Percentiles rank a stretch among this genome's conserved stretches.
Conservation (phyloP, 2,329 filamentous ascomycete genomes). For the Sporothrix brunneoviolacea region DNA sequence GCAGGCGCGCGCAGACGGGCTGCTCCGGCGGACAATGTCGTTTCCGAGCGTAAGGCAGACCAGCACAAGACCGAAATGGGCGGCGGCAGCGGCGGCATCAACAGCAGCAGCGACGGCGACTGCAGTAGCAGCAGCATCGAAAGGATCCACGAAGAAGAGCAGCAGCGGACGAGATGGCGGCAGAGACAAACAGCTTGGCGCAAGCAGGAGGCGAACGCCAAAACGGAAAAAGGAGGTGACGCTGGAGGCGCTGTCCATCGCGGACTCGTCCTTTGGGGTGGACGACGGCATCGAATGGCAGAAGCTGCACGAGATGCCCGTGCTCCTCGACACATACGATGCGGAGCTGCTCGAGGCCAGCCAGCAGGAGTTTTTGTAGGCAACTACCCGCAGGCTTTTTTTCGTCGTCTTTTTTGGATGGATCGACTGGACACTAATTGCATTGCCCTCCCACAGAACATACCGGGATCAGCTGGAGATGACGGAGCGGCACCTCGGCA, state of each 20-base stretch:
- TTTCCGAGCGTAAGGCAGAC: slow-evolving; percentile 68
- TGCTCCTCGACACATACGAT: slow-evolving; percentile 51
- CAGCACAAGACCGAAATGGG: slow-evolving; percentile 49
- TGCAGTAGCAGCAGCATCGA: background rate
- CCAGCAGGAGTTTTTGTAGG: slow-evolving; percentile 77
- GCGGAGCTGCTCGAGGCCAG: slow-evolving; percentile 70
- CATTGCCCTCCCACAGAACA: slow-evolving; percentile 3
- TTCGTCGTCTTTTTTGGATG: no score
- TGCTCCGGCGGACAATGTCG: slow-evolving; percentile 64
- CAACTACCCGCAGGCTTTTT: background rate
- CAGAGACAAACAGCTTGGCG: background rate
- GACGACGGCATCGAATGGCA: slow-evolving; percentile 11
- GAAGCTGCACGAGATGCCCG: slow-evolving; percentile 20
- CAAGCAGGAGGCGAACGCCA: background rate
- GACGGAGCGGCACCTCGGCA: slow-evolving; percentile 72
- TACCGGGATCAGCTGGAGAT: slow-evolving; percentile 77
- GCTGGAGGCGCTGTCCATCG: slow-evolving; percentile 46
- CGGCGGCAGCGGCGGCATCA: slow-evolving; percentile 25
- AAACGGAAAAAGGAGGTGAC: slow-evolving; percentile 32
- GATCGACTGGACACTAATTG: no score
- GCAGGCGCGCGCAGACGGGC: slow-evolving; percentile 53
- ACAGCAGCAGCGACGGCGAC: background rate
- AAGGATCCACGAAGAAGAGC: background rate
- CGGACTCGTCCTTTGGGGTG: slow-evolving; percentile 21
- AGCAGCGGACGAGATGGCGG: background rate